Evolutionary conservation across 2,329 filamentous ascomycete genomes (phyloP).

Genomic region (Epichloe uncinata): DNA sequence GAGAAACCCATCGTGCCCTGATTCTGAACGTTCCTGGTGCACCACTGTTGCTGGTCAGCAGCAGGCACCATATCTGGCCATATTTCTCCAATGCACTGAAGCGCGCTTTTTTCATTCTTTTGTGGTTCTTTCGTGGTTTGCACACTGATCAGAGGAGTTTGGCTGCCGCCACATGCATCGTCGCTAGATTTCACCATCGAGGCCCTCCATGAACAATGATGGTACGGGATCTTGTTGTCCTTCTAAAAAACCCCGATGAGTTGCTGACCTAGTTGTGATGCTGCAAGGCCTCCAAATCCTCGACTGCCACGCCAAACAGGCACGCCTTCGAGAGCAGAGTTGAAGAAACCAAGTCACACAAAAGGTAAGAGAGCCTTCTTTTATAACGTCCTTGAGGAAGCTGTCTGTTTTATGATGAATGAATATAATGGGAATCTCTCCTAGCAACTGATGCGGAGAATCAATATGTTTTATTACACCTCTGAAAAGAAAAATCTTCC

Average conservation of each 20-base stretch:
- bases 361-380: conserved; percentile 53
- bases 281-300: conserved; percentile 1
- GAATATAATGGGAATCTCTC: conserved; percentile 99
- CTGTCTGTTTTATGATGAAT: conserved; percentile 53
- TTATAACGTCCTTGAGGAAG: not conserved
- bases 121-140: not conserved
- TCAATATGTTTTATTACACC: conserved; percentile 34
- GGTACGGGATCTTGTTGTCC: not conserved
- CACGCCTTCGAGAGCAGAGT: conserved; percentile 70
- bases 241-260: too few relatives aligned
- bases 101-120: not conserved
- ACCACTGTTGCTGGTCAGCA: not conserved
- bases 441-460: conserved; percentile 88
- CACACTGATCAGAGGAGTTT: not conserved
- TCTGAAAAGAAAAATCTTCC: not conserved
- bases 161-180: not conserved
- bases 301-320: conserved; percentile 45
- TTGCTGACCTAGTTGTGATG: not conserved
- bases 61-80: not conserved
- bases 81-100: conserved; percentile 1
- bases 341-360: conserved; percentile 73
- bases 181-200: not conserved
- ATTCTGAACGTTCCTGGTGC: not conserved
- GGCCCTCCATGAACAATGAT: not conserved
- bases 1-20: not conserved